These are phyloP conservation scores for Dactylonectria estremocensis DNA, from an alignment of 2,329 filamentous ascomycete species.

Conservation along the genomic window DNA sequence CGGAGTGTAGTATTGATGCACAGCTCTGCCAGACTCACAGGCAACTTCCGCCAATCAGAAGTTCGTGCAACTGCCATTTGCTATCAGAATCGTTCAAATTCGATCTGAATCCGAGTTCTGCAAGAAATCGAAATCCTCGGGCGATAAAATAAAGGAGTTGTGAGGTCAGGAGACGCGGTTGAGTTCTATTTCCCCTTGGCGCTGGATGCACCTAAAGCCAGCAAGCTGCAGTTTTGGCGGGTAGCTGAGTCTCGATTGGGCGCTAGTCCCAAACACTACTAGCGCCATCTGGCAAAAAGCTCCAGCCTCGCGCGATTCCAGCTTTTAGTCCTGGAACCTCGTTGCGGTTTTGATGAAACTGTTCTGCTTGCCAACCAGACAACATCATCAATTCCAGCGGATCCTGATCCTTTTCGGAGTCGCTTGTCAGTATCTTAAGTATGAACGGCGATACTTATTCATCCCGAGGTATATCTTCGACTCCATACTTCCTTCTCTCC, in stretches of 20 bases:
- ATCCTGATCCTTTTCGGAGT: slow-evolving; percentile 28
- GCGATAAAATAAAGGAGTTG: slow-evolving; percentile 24
- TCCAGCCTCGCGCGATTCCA: slow-evolving; percentile 60
- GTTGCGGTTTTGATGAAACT: slow-evolving; percentile 48
- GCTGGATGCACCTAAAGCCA: slow-evolving; percentile 25
- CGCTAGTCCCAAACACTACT: slow-evolving; percentile 47
- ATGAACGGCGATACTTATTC: slow-evolving; percentile 93
- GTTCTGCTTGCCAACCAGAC: slow-evolving; percentile 41
- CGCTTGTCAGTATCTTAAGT: slow-evolving; percentile 49
- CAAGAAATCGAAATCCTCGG: background rate
- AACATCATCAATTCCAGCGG: slow-evolving; percentile 43
- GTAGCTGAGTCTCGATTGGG: slow-evolving; percentile 20
- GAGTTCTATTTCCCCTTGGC: slow-evolving; percentile 28
- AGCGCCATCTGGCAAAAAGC: slow-evolving; percentile 56
- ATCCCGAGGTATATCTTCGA: slow-evolving; percentile 75
- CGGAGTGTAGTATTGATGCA: slow-evolving; percentile 95
- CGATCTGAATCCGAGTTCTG: background rate
- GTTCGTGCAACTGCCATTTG: slow-evolving; percentile 62
- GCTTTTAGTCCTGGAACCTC: slow-evolving; percentile 48
- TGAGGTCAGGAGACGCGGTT: slow-evolving; percentile 10
- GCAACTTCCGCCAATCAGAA: slow-evolving; percentile 90
- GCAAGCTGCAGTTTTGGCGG: slow-evolving; percentile 25
- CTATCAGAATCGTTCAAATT: background rate
- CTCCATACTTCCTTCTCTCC: slow-evolving; percentile 18
- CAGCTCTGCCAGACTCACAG: slow-evolving; percentile 85